A percentile compares a stretch with the other conserved stretches of the same genome.
These are phyloP conservation scores for Nicotiana paniculata DNA, from an alignment of 257 asterid genomes.

Conservation along the genomic window DNA sequence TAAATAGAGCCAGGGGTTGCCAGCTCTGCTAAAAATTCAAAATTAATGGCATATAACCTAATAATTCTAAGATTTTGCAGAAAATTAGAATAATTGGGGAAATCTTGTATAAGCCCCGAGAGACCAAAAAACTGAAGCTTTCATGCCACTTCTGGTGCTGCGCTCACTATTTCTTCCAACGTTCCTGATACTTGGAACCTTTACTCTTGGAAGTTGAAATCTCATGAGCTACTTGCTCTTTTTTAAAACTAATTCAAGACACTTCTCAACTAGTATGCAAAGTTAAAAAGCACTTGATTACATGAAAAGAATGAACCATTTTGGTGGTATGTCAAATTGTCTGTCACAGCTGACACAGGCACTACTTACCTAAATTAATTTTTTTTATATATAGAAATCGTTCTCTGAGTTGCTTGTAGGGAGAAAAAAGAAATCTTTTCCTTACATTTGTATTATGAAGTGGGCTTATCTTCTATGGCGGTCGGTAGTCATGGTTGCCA, in stretches of 20 bases:
- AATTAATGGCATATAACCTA: not conserved
- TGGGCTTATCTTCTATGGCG: not conserved
- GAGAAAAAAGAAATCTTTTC: not conserved
- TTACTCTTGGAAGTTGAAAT: not conserved
- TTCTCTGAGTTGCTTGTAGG: not conserved
- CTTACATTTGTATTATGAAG: not conserved
- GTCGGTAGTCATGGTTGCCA: not conserved
- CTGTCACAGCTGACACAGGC: not conserved
- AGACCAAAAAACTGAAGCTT: not conserved
- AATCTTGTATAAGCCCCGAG: not conserved
- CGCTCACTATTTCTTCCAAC: not conserved
- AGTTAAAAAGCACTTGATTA: not conserved
- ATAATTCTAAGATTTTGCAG: not conserved
- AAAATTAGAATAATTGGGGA: not conserved
- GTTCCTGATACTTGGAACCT: not conserved
- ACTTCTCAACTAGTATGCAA: not conserved
- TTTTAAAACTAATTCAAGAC: not conserved
- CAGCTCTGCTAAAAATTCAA: not conserved
- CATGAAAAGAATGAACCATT: not conserved
- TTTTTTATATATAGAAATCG: too few relatives aligned
- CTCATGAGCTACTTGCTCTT: not conserved
- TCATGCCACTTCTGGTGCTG: not conserved
- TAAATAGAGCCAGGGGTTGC: not conserved
- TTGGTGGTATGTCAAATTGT: not conserved
- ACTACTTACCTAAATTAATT: not conserved